Base-by-base conservation (phyloP, 208 protist genomes). In the Entamoeba dispar region DNA sequence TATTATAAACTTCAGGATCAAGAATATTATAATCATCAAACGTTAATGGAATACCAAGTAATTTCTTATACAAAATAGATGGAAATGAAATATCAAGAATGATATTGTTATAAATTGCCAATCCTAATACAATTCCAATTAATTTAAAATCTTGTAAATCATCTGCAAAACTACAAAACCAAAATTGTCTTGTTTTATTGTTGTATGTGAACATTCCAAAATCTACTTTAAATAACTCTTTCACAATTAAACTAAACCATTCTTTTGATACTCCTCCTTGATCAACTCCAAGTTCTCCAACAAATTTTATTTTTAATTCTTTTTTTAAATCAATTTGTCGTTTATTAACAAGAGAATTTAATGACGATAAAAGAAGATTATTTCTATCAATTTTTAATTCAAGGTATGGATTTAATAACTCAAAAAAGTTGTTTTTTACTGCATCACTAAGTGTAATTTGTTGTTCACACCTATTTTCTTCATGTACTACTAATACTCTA, bases 71-170 rank as follows among this genome's bases (percentile, higher is more conserved):
- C 3, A 94, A 31, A 51, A 73, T 50, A 27, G 3, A 19, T 61
- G 94, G 94, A 43, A 94, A 93, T 91, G 49, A n/a, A 38, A 94
- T 10, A 92, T 94, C 90, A 31, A 94, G 14, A 49, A 93, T 91
- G n/a, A 93, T 92, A 5, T 49, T 31, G 47, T 94, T 94, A 34
- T 93, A 94, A 73, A 94, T 94, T 8, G 94, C 94, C 22, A 94
- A 14, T 8, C 94, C 94, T 19, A 94, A 51, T 5, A 94, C 10
- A n/a, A 86, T 69, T n/a, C 94, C 94, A 61, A 94, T 93, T 6
- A 94, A 50, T 61, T 94, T 14, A 34, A 43, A 94, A n/a, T 93
- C 91, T 49, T 19, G 14, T 12, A 43, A 49, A 19, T 52, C 34
- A 3, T 94, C 93, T 55, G 34, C 19, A 49, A 22, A 14, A 4